Evolutionary conservation across 2,329 filamentous ascomycete genomes (phyloP).

Genomic region (Curvularia spicifera): DNA sequence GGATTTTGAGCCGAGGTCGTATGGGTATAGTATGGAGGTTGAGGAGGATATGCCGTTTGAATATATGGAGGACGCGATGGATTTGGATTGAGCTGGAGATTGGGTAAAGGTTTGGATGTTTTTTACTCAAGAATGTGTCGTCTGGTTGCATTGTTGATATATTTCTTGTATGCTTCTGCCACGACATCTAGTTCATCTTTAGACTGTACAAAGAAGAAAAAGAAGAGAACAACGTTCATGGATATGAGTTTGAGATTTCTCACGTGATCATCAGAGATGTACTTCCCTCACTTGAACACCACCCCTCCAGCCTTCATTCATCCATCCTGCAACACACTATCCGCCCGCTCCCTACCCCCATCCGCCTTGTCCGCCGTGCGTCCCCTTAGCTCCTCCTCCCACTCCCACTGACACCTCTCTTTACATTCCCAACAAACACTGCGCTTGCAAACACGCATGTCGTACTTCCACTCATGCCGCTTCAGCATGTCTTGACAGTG

Average conservation of each 20-base stretch:
- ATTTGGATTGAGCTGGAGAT: slow-evolving; percentile 33
- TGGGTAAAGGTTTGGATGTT: neutral
- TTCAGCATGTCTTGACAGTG: slow-evolving; percentile 47
- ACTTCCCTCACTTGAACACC: neutral
- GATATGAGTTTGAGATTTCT: neutral
- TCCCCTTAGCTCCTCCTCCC: slow-evolving; percentile 3
- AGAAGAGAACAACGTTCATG: neutral
- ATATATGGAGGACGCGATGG: slow-evolving; percentile 48
- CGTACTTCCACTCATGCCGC: slow-evolving; percentile 45
- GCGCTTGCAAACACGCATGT: slow-evolving; percentile 42
- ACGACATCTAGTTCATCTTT: neutral
- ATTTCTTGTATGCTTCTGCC: neutral
- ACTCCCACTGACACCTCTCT: slow-evolving; percentile 44
- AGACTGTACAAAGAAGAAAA: neutral
- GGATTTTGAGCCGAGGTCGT: slow-evolving; percentile 30
- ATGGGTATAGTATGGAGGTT: slow-evolving; percentile 20
- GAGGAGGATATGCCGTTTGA: slow-evolving; percentile 41
- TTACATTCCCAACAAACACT: slow-evolving; percentile 45
- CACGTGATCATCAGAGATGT: neutral
- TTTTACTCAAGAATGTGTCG: too few relatives aligned
- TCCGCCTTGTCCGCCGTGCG: slow-evolving; percentile 13
- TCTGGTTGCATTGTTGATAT: too few relatives aligned
- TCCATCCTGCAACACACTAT: slow-evolving; percentile 34
- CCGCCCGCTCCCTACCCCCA: slow-evolving; percentile 36
- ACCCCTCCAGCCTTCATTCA: too few relatives aligned